These are phyloP conservation scores for Penicillium odoratum DNA, from an alignment of 495 filamentous ascomycete genomes.

Conservation along the genomic window DNA sequence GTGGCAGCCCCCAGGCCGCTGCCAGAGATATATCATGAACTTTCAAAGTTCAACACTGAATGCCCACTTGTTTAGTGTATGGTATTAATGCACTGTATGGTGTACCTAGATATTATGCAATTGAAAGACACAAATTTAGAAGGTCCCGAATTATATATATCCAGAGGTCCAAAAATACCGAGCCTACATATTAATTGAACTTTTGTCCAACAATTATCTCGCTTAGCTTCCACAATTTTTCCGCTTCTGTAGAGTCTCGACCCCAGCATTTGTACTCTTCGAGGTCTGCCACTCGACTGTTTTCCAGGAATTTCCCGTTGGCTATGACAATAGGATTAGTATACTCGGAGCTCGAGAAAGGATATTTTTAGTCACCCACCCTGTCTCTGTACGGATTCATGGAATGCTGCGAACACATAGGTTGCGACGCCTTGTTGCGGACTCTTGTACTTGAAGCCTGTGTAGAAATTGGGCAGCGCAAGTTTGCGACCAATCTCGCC, in stretches of 20 bases:
- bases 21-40: no score
- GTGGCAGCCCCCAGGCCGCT: no score
- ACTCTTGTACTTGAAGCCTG: not conserved
- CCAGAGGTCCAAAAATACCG: not conserved
- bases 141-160: not conserved
- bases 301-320: constrained; percentile 3
- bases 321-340: not conserved
- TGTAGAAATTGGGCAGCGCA: not conserved
- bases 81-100: no score
- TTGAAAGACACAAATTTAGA: not conserved
- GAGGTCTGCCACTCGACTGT: constrained; percentile 38
- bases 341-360: not conserved
- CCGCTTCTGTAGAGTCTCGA: constrained; percentile 33
- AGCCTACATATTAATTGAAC: constrained; percentile 18
- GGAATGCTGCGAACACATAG: constrained; percentile 8
- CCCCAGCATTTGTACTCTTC: constrained; percentile 13
- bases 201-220: constrained; percentile 39
- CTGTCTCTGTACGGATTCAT: not conserved
- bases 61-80: no score
- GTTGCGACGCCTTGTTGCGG: constrained; percentile 8
- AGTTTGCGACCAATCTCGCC: not conserved
- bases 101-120: no score
- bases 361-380: not conserved
- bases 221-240: constrained; percentile 43
- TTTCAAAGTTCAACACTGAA: no score